phyloP scores from a whole-genome alignment of 2,329 filamentous ascomycete genomes.

The Thelonectria rubi region DNA sequence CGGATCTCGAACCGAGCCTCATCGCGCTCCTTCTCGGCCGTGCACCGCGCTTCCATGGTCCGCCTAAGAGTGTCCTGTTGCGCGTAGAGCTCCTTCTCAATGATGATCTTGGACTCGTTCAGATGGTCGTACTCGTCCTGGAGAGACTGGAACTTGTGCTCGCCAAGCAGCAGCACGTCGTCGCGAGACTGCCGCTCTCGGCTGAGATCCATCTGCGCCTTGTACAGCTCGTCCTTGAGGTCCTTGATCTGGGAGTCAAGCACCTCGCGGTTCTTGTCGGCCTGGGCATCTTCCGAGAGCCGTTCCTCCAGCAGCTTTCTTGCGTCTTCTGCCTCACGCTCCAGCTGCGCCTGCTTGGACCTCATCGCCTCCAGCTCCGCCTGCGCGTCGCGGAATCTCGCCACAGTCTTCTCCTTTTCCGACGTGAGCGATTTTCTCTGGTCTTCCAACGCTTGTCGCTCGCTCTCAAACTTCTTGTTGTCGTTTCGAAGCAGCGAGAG shows the following conservation, averaged over 20 bases:
- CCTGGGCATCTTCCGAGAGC: constrained; percentile 88
- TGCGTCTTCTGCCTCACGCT: constrained; percentile 89
- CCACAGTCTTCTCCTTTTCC: constrained; percentile 82
- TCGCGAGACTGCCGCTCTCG: constrained; percentile 92
- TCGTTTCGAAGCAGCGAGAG: constrained; percentile 85
- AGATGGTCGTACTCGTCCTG: constrained; percentile 86
- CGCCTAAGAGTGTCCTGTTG: constrained; percentile 92
- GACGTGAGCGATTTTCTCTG: constrained; percentile 76
- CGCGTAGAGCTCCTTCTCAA: constrained; percentile 96
- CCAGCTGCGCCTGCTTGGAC: constrained; percentile 82
- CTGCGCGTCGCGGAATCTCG: constrained; percentile 82
- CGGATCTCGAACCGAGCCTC: constrained; percentile 89
- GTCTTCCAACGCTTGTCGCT: constrained; percentile 79
- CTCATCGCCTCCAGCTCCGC: constrained; percentile 88
- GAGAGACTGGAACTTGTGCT: constrained; percentile 85
- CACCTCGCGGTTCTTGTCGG: constrained; percentile 80
- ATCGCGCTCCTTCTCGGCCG: constrained; percentile 87
- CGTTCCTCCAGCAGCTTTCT: constrained; percentile 87
- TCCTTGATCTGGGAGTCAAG: constrained; percentile 88
- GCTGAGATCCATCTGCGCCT: constrained; percentile 87
- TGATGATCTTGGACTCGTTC: constrained; percentile 94
- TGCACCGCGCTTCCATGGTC: constrained; percentile 80
- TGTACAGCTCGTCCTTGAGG: constrained; percentile 85
- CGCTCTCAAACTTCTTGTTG: constrained; percentile 82
- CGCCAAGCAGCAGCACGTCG: constrained; percentile 88